These are phyloP conservation scores for Hemileia vastatrix DNA, from an alignment of 1,284 basidiomycete genomes.

Conservation along the genomic window DNA sequence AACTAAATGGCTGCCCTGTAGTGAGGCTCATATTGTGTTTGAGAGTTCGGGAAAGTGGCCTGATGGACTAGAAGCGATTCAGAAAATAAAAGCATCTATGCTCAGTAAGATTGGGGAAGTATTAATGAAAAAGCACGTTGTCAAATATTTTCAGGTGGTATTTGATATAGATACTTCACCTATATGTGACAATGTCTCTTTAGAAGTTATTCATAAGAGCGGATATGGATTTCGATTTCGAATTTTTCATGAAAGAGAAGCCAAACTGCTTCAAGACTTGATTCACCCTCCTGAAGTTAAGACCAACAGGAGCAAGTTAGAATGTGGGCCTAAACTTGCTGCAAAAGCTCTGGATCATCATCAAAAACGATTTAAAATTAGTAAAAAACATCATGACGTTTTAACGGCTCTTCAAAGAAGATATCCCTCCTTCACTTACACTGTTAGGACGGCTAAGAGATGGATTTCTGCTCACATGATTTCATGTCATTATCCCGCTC, in stretches of 20 bases:
- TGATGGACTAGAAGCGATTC: constrained; percentile 81
- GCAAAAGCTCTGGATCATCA: constrained; percentile 59
- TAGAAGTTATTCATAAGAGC: constrained; percentile 68
- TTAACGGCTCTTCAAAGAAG: constrained; percentile 70
- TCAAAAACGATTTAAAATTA: constrained; percentile 61
- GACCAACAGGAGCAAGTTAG: no score
- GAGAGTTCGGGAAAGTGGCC: constrained; percentile 90
- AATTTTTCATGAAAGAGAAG: constrained; percentile 82
- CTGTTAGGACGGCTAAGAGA: constrained; percentile 76
- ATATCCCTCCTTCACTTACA: constrained; percentile 68
- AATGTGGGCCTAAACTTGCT: constrained; percentile 51
- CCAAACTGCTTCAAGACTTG: constrained; percentile 60
- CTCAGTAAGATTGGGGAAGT: constrained; percentile 51
- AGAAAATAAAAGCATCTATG: constrained; percentile 90
- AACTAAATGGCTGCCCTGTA: constrained; percentile 59
- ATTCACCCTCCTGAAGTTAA: constrained; percentile 44
- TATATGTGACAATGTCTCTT: constrained; percentile 59
- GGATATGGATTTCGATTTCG: constrained; percentile 79
- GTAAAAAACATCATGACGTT: constrained; percentile 73
- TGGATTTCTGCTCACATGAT: constrained; percentile 84
- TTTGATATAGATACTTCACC: constrained; percentile 49
- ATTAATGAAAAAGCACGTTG: constrained; percentile 53
- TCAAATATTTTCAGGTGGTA: constrained; percentile 47
- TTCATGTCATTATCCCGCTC: constrained; percentile 60
- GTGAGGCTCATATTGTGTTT: constrained; percentile 71